phyloP scores from a whole-genome alignment of 2,329 filamentous ascomycete genomes.

The Nothopassalora personata region DNA sequence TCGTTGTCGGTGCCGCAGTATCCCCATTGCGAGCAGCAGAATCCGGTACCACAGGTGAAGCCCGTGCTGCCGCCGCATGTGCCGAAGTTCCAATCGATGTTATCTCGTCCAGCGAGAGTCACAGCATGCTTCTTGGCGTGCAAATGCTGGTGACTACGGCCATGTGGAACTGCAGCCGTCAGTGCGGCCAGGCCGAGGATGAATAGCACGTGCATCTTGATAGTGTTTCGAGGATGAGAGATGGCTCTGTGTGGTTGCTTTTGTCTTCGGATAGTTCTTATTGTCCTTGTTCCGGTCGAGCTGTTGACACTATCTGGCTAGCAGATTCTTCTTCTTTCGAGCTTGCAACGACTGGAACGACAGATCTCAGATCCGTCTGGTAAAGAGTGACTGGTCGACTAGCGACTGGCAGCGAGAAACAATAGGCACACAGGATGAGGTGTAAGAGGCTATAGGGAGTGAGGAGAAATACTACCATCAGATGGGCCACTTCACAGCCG shows the following conservation, averaged over 20 bases:
- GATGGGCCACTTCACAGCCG: background rate
- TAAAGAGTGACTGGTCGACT: slow-evolving; percentile 19
- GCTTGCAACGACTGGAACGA: slow-evolving; percentile 5
- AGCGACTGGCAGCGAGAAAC: slow-evolving; percentile 15
- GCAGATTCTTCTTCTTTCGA: slow-evolving; percentile 2
- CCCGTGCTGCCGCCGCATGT: slow-evolving; percentile 20
- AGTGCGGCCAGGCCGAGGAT: slow-evolving; percentile 1
- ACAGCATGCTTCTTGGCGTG: slow-evolving; percentile 8
- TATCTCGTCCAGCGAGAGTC: slow-evolving; percentile 15
- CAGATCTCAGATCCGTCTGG: slow-evolving; percentile 12
- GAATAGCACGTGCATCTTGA: slow-evolving; percentile 11
- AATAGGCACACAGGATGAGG: slow-evolving; percentile 2
- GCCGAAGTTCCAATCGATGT: slow-evolving; percentile 12
- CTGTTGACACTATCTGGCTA: slow-evolving; percentile 1
- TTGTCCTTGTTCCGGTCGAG: background rate
- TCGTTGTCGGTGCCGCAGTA: slow-evolving; percentile 21
- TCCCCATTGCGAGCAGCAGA: slow-evolving; percentile 24
- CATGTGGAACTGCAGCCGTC: slow-evolving; percentile 13
- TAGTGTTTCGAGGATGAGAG: background rate
- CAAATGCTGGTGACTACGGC: slow-evolving; percentile 6
- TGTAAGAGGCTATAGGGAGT: background rate
- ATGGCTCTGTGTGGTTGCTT: background rate
- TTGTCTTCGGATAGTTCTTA: background rate
- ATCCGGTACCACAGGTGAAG: slow-evolving; percentile 16
- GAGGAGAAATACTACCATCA: background rate